A percentile compares a stretch with the other conserved stretches of the same genome.
These are phyloP conservation scores for Diaporthe ilicicola DNA, from an alignment of 2,329 filamentous ascomycete genomes.

Conservation along the genomic window DNA sequence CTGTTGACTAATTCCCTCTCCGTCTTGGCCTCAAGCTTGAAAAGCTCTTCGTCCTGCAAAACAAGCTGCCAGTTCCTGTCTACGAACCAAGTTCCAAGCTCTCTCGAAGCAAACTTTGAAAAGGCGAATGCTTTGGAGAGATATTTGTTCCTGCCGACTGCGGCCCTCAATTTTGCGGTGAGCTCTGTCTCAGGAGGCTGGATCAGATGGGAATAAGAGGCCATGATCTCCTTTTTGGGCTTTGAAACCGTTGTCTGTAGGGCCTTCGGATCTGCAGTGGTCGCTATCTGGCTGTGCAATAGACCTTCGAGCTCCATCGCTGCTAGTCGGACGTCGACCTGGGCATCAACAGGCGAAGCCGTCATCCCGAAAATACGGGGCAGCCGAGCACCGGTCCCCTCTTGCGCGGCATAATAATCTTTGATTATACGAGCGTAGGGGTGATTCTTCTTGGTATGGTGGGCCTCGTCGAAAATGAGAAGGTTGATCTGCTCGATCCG, in stretches of 20 bases:
- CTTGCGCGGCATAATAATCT: conserved; percentile 73
- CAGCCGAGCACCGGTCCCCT: conserved; percentile 43
- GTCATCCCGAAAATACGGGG: conserved; percentile 96
- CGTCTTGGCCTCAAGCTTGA: conserved; percentile 67
- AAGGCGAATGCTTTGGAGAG: conserved; percentile 68
- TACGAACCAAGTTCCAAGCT: conserved; percentile 84
- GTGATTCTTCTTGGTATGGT: conserved; percentile 95
- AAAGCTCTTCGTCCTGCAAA: conserved; percentile 68
- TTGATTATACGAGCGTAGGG: conserved; percentile 90
- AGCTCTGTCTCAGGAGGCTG: conserved; percentile 70
- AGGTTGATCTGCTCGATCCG: conserved; percentile 86
- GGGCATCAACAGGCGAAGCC: conserved; percentile 90
- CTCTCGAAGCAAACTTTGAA: conserved; percentile 65
- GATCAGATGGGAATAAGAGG: conserved; percentile 59
- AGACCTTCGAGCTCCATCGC: conserved; percentile 78
- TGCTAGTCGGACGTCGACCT: conserved; percentile 75
- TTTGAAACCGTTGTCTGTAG: conserved; percentile 66
- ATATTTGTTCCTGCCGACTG: conserved; percentile 50
- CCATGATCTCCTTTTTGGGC: conserved; percentile 66
- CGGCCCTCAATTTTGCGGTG: conserved; percentile 61
- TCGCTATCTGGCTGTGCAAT: conserved; percentile 85
- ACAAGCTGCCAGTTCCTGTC: conserved; percentile 82
- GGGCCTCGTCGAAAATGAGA: conserved; percentile 93
- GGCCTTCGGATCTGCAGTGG: conserved; percentile 64
- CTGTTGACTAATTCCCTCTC: conserved; percentile 39